A percentile compares a stretch with the other conserved stretches of the same genome.
These are phyloP conservation scores for Daedaleopsis nitida DNA, from an alignment of 768 basidiomycete species.

Conservation along the genomic window DNA sequence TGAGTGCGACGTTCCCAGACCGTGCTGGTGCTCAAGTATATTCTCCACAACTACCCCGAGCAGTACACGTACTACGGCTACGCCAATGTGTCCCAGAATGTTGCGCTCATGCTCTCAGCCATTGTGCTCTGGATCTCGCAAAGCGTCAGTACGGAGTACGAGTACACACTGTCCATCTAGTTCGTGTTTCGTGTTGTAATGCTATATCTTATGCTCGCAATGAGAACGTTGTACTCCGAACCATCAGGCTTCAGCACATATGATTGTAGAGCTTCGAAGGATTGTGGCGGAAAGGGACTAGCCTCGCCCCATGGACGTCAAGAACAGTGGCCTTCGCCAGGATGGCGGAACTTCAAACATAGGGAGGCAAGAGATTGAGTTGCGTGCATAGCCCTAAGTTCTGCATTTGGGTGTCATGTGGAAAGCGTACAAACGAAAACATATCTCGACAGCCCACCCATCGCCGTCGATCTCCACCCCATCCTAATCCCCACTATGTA, in stretches of 20 bases:
- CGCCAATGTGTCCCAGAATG: conserved; percentile 94
- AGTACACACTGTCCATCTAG: conserved; percentile 71
- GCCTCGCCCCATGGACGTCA: too few relatives aligned
- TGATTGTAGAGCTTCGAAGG: too few relatives aligned
- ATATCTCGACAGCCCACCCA: conserved; percentile 22
- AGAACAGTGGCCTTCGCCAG: too few relatives aligned
- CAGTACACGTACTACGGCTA: conserved; percentile 90
- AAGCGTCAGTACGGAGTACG: conserved; percentile 83
- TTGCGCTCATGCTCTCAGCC: conserved; percentile 80
- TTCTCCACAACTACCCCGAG: conserved; percentile 69
- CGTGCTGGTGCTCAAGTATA: conserved; percentile 87
- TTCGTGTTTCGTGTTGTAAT: conserved; percentile 1
- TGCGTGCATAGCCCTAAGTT: conserved; percentile 25
- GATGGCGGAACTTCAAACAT: neutral
- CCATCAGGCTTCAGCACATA: too few relatives aligned
- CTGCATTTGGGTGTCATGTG: conserved; percentile 27
- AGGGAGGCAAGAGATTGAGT: neutral
- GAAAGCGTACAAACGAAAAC: conserved; percentile 27
- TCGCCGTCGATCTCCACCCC: conserved; percentile 3
- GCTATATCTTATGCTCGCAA: conserved; percentile 1
- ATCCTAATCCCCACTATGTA: too few relatives aligned
- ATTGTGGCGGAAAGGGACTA: too few relatives aligned
- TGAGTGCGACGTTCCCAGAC: conserved; percentile 49
- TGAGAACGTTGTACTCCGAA: neutral
- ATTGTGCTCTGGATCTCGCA: conserved; percentile 93